A percentile compares a stretch with the other conserved stretches of the same genome.
phyloP scores from a whole-genome alignment of 1,284 basidiomycete genomes.

The Apiotrichum sp. region DNA sequence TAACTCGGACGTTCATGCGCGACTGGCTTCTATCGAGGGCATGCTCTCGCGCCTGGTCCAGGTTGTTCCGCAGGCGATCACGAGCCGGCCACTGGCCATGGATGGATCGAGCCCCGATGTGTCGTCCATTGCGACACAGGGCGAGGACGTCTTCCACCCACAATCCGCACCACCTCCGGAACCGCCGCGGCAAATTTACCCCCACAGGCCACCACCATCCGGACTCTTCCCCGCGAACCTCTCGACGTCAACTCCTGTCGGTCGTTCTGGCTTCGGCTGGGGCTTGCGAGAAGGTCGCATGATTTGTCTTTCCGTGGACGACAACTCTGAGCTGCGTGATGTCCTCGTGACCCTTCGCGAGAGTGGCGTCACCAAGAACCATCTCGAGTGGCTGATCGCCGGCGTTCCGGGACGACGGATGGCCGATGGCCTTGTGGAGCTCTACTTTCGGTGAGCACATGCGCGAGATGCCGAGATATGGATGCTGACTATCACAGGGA shows the following conservation, averaged over 20 bases:
- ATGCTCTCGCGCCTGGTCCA: slow-evolving; percentile 41
- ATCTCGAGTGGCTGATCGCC: slow-evolving; percentile 45
- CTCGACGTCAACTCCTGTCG: slow-evolving; percentile 29
- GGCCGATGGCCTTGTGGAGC: slow-evolving; percentile 45
- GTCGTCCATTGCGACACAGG: slow-evolving; percentile 28
- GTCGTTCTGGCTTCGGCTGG: slow-evolving; percentile 39
- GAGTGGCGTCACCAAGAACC: slow-evolving; percentile 44
- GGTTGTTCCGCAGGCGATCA: slow-evolving; percentile 19
- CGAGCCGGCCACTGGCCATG: not conserved
- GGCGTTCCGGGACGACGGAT: slow-evolving; percentile 45
- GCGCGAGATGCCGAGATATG: not conserved
- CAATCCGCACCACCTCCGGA: slow-evolving; percentile 25
- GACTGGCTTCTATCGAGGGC: slow-evolving; percentile 44
- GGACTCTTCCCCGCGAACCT: slow-evolving; percentile 39
- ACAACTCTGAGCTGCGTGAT: slow-evolving; percentile 40
- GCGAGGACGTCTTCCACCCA: slow-evolving; percentile 41
- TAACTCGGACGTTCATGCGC: slow-evolving; percentile 44
- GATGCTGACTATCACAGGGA: slow-evolving; percentile 6
- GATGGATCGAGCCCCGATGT: slow-evolving; percentile 35
- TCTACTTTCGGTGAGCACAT: slow-evolving; percentile 41
- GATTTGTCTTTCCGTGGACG: slow-evolving; percentile 34
- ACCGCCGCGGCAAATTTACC: slow-evolving; percentile 25
- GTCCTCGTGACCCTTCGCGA: slow-evolving; percentile 44
- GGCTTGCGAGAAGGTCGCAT: slow-evolving; percentile 40
- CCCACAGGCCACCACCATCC: slow-evolving; percentile 42